Base-by-base conservation (phyloP, 2,329 filamentous ascomycete species). In the Hymenotorrendiella dingleyae region DNA sequence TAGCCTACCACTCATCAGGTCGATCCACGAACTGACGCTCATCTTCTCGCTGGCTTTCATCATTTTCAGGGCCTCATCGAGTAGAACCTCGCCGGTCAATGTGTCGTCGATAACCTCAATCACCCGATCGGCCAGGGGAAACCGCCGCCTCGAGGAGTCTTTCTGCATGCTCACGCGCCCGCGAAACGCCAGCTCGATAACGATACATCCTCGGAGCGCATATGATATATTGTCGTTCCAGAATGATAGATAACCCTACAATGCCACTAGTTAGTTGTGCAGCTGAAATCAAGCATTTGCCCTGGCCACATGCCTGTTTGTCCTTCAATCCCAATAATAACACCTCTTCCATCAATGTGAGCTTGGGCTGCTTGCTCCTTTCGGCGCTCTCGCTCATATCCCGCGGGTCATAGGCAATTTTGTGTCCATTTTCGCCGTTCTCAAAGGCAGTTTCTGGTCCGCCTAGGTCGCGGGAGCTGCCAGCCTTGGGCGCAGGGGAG, bases 141-240 rank as follows among this genome's bases (percentile, higher is more conserved):
- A 96, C 54, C 91, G 83, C 70, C 93, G 80, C 67, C 93, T 79
- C 54, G 86, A 85, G 38, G 89, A 84, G 68, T 97, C 93, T 67
- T 94, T 96, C 66, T 97, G 88, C 93, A 98, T 98, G 76, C 85
- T 91, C 67, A 98, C 86, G 57, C 93, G 86, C 62, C 93, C 93
- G 53, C 93, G 79, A 69, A 98, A 94, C 50, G 93, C 93, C 58
- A 98, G 73, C 68, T 98, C 93, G 67, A 97, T 87, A 55, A 98
- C 93, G 64, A 98, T 98, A 69, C 93, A 98, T 62, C 93, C 93
- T 64, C 93, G 83, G 50, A 98, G 76, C 53, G 93, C 93, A 66
- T 98, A 98, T 47, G 90, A 96, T 62, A 98, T 98, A 70, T 98
- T 98, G 69, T 98, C 93, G 69, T 98, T 98, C 93, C 93, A 98